These are phyloP conservation scores for Ilyonectria sp. DNA, from an alignment of 2,329 filamentous ascomycete species.

Conservation along the genomic window DNA sequence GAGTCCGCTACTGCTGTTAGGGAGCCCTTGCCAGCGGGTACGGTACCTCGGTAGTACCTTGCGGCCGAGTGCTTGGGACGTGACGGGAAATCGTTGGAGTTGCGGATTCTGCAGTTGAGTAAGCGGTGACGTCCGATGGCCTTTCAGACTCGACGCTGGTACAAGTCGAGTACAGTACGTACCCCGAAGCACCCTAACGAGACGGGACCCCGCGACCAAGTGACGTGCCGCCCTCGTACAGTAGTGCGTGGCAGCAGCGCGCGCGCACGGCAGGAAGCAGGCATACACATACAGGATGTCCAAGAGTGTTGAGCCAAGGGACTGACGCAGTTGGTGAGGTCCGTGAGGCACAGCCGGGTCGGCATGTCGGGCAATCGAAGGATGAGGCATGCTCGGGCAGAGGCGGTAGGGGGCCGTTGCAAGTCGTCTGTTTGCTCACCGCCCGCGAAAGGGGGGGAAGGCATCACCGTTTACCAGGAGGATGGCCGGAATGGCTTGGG, in stretches of 20 bases:
- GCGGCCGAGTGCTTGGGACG: background rate
- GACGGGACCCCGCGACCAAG: conserved; percentile 40
- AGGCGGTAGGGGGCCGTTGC: conserved; percentile 3
- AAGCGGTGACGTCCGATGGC: conserved; percentile 9
- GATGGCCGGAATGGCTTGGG: conserved; percentile 2
- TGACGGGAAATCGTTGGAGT: conserved; percentile 2
- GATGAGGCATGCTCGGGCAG: background rate
- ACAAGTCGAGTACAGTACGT: conserved; percentile 25
- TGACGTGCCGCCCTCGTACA: conserved; percentile 45
- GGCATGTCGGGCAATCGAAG: conserved; percentile 4
- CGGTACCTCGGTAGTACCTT: conserved; percentile 29
- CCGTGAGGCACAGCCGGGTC: conserved; percentile 13
- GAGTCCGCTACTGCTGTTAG: conserved; percentile 34
- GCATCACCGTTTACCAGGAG: background rate
- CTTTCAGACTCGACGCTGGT: conserved; percentile 10
- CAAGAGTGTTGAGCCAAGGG: conserved; percentile 13
- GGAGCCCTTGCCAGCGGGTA: conserved; percentile 15
- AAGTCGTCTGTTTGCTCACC: conserved; percentile 15
- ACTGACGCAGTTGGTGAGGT: conserved; percentile 8
- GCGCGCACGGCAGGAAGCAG: conserved; percentile 26
- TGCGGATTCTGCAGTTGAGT: conserved; percentile 1
- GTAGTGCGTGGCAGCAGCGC: conserved; percentile 42
- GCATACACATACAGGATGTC: conserved; percentile 10
- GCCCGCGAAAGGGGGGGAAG: conserved; percentile 8
- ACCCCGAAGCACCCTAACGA: conserved; percentile 27